Evolutionary conservation across 805 yeast genomes (phyloP).

Genomic region (Grigorovia jiainica): DNA sequence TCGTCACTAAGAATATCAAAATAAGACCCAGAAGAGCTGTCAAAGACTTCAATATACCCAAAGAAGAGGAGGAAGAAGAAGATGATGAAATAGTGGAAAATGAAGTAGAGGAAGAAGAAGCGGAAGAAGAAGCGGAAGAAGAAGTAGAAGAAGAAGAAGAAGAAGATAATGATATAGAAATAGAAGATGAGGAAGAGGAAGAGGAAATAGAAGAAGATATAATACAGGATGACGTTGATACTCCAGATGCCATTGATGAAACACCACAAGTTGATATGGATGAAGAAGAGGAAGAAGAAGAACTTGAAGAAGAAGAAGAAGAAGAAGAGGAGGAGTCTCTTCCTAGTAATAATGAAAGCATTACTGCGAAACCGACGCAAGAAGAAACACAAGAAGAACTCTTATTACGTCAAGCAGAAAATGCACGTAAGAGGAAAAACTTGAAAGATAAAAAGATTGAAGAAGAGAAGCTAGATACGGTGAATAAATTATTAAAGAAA

Average conservation of each 20-base stretch:
- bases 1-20: conserved; percentile 1
- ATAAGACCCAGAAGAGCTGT: conserved; percentile 4
- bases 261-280: conserved; percentile 3
- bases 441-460: conserved; percentile 73
- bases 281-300: conserved; percentile 15
- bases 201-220: conserved; percentile 14
- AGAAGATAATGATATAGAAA: conserved; percentile 4
- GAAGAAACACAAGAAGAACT: conserved; percentile 76
- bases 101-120: conserved; percentile 3
- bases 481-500: conserved; percentile 75
- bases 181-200: conserved; percentile 11
- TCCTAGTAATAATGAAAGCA: conserved; percentile 4
- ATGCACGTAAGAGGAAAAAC: conserved; percentile 80
- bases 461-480: conserved; percentile 87
- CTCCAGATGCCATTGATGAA: conserved; percentile 10
- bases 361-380: conserved; percentile 33
- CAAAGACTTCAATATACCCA: too few species aligned
- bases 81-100: conserved; percentile 1
- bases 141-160: conserved; percentile 3
- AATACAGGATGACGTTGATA: conserved; percentile 10
- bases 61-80: conserved; percentile 1
- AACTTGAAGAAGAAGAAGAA: conserved; percentile 12
- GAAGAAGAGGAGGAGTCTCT: conserved; percentile 13
- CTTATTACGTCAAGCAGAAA: conserved; percentile 73
- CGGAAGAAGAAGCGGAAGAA: conserved; percentile 5